Percentiles rank a stretch among this genome's conserved stretches.
phyloP scores from a whole-genome alignment of 2,329 filamentous ascomycete species.

The Venturia effusa region DNA sequence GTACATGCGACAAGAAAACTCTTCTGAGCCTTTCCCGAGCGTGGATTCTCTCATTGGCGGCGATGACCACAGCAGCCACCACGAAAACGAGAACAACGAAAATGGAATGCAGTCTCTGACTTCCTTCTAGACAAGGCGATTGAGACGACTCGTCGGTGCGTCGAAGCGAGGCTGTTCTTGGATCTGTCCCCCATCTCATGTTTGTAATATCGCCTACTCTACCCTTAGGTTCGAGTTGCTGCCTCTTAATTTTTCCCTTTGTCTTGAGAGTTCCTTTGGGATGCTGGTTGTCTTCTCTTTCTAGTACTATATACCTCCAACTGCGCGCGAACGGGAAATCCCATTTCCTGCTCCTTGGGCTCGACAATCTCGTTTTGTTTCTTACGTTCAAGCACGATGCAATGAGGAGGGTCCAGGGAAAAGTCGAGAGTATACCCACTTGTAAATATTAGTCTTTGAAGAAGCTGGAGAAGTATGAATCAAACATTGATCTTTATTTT shows the following conservation, averaged over 20 bases:
- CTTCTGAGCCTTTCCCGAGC: conserved; percentile 4
- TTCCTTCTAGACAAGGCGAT: background rate
- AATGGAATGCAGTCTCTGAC: conserved; percentile 2
- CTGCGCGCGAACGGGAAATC: background rate
- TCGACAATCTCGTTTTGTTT: background rate
- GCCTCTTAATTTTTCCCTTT: background rate
- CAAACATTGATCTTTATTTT: no score
- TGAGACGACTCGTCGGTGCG: background rate
- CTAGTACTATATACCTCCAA: background rate
- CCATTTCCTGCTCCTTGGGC: background rate
- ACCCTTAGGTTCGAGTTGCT: background rate
- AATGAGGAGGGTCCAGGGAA: background rate
- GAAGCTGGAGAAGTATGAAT: background rate
- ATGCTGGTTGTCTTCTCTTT: background rate
- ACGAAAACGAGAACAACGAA: conserved; percentile 7
- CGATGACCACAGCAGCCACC: conserved; percentile 1
- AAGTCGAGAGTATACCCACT: background rate
- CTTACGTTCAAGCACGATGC: background rate
- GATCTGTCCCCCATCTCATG: background rate
- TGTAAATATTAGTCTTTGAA: background rate
- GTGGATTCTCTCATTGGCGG: background rate
- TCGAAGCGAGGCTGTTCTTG: background rate
- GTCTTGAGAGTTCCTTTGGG: background rate
- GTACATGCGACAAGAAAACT: conserved; percentile 19
- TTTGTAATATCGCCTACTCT: background rate